Percentiles rank a stretch among this genome's conserved stretches.
phyloP scores from a whole-genome alignment of 495 filamentous ascomycete species.

The Alectoria sarmentosa region DNA sequence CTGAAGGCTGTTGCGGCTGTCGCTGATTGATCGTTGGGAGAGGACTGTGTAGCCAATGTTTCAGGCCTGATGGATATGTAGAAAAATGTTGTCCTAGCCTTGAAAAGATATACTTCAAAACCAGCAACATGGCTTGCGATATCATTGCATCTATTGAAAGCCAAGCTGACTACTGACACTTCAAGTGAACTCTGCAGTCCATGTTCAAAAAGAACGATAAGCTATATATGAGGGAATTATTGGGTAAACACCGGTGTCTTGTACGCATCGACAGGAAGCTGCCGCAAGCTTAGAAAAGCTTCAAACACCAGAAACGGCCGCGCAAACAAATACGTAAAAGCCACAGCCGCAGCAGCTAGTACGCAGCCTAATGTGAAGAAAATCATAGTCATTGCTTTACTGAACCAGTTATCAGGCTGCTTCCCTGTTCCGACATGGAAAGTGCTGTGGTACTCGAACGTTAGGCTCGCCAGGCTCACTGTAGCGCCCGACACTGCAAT shows the following conservation, averaged over 20 bases:
- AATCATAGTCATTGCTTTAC: too few species aligned
- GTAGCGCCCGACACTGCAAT: too few species aligned
- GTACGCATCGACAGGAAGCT: constrained; percentile 30
- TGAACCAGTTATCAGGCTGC: too few species aligned
- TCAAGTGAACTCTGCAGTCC: background rate
- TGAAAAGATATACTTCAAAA: background rate
- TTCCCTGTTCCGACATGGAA: too few species aligned
- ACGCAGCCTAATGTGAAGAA: too few species aligned
- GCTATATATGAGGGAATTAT: constrained; percentile 17
- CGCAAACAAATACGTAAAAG: constrained; percentile 24
- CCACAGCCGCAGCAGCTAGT: too few species aligned
- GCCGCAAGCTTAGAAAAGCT: constrained; percentile 31
- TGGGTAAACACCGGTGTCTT: constrained; percentile 27
- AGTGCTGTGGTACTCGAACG: too few species aligned
- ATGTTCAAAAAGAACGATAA: background rate
- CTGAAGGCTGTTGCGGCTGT: background rate
- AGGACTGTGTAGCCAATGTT: background rate
- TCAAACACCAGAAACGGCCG: constrained; percentile 32
- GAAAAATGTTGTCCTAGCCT: background rate
- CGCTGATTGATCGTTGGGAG: background rate
- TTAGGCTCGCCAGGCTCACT: too few species aligned
- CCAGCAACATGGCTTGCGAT: background rate
- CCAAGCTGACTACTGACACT: background rate
- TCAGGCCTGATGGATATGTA: background rate
- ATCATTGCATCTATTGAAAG: background rate